phyloP scores from a whole-genome alignment of 306 rosid genomes.

The Gastrolobium bilobum region DNA sequence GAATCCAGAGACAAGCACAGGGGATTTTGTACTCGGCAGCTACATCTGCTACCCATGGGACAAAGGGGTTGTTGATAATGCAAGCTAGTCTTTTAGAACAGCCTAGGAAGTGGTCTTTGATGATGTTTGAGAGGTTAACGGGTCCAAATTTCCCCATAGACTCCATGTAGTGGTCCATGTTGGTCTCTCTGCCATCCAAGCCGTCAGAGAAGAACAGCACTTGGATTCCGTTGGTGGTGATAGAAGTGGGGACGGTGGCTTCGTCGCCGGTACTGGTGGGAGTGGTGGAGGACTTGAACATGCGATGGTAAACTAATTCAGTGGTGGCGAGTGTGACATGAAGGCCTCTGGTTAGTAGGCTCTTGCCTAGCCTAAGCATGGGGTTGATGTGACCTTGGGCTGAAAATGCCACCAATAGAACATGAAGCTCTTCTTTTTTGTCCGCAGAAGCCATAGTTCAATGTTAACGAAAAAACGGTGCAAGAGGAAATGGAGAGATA shows the following conservation, averaged over 20 bases:
- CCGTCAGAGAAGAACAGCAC: slow-evolving; percentile 49
- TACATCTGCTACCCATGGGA: slow-evolving; percentile 59
- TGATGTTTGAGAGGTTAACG: slow-evolving; percentile 33
- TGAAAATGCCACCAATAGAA: slow-evolving; percentile 51
- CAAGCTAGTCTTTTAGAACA: slow-evolving; percentile 39
- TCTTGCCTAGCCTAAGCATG: slow-evolving; percentile 42
- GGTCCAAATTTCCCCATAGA: slow-evolving; percentile 39
- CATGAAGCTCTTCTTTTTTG: slow-evolving; percentile 38
- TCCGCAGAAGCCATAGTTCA: background rate
- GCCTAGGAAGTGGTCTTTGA: slow-evolving; percentile 31
- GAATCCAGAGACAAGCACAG: slow-evolving; percentile 68
- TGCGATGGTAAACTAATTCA: slow-evolving; percentile 43
- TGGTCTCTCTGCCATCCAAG: background rate
- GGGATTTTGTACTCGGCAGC: slow-evolving; percentile 55
- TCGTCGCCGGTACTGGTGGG: background rate
- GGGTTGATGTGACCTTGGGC: slow-evolving; percentile 58
- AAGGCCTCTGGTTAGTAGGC: slow-evolving; percentile 46
- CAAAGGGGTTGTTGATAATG: slow-evolving; percentile 50
- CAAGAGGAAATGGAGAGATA: background rate
- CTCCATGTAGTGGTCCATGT: slow-evolving; percentile 31
- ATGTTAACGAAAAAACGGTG: no score
- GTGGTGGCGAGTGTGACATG: slow-evolving; percentile 55
- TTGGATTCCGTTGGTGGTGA: slow-evolving; percentile 44
- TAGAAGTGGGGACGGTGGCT: slow-evolving; percentile 9
- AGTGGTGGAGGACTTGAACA: slow-evolving; percentile 6